Conservation (phyloP, 1,284 basidiomycete species). For the Cerioporus squamosus region DNA sequence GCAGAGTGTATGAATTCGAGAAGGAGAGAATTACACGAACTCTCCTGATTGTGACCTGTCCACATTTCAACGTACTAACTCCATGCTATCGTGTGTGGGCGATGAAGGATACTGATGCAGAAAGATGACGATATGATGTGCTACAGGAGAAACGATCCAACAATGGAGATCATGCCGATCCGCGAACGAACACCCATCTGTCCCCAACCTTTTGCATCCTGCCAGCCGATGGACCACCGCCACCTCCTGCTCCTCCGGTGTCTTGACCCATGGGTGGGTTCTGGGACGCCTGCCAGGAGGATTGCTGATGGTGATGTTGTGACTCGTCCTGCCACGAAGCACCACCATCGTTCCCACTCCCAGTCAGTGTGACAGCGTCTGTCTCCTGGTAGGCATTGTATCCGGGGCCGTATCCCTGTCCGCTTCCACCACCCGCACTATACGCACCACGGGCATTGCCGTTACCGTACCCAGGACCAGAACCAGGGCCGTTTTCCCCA, state of each 20-base stretch:
- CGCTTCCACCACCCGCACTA: conserved; percentile 18
- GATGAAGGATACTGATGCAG: neutral
- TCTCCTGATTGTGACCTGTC: neutral
- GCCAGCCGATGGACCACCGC: conserved; percentile 39
- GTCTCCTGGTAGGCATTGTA: conserved; percentile 36
- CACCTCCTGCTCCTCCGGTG: conserved; percentile 28
- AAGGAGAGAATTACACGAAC: neutral
- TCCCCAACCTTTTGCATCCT: conserved; percentile 74
- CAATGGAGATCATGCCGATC: conserved; percentile 2
- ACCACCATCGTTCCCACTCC: conserved; percentile 33
- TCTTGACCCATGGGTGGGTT: neutral
- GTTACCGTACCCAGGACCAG: conserved; percentile 25
- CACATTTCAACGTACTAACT: neutral
- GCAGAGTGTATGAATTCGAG: conserved; percentile 41
- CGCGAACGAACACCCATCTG: conserved; percentile 70
- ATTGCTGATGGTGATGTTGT: neutral
- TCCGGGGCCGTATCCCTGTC: neutral
- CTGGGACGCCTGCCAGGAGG: neutral
- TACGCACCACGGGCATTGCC: conserved; percentile 41
- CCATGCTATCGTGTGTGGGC: neutral
- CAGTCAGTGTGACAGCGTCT: conserved; percentile 62
- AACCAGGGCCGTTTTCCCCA: neutral
- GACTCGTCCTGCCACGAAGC: conserved; percentile 16
- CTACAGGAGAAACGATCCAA: neutral
- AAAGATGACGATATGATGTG: too few relatives aligned